Evolutionary conservation across 1,284 basidiomycete species (phyloP).

Genomic region (Cerioporus squamosus): DNA sequence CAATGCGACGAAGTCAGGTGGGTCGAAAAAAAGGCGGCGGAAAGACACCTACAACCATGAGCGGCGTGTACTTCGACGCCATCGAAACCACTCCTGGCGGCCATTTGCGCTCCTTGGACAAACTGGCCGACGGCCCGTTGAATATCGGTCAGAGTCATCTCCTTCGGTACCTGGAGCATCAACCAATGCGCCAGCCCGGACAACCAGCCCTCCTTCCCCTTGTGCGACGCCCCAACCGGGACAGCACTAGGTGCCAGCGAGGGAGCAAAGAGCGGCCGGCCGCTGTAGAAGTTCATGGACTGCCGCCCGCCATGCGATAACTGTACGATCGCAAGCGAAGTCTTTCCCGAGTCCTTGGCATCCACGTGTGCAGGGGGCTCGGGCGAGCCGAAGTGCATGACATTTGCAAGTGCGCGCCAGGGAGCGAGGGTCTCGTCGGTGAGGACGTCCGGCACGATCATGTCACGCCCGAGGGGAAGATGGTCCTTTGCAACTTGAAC

Average conservation of each 20-base stretch:
- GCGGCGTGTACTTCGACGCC: slow-evolving; percentile 89
- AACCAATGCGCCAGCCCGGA: slow-evolving; percentile 51
- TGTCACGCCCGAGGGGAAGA: slow-evolving; percentile 82
- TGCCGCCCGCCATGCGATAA: slow-evolving; percentile 89
- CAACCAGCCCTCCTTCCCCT: slow-evolving; percentile 19
- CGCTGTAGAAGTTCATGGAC: slow-evolving; percentile 74
- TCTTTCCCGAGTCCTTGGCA: neutral
- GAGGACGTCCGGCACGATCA: slow-evolving; percentile 59
- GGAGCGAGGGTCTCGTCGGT: slow-evolving; percentile 48
- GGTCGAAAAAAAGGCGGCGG: neutral
- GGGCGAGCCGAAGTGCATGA: slow-evolving; percentile 47
- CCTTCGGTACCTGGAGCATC: slow-evolving; percentile 67
- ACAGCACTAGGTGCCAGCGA: slow-evolving; percentile 80
- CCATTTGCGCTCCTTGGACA: slow-evolving; percentile 70
- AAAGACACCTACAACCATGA: slow-evolving; percentile 75
- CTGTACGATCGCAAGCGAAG: slow-evolving; percentile 74
- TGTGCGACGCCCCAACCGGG: slow-evolving; percentile 46
- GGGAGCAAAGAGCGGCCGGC: slow-evolving; percentile 59
- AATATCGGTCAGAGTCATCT: slow-evolving; percentile 67
- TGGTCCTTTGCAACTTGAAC: slow-evolving; percentile 77
- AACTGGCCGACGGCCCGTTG: slow-evolving; percentile 69
- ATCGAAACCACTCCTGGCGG: slow-evolving; percentile 80
- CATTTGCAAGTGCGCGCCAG: slow-evolving; percentile 55
- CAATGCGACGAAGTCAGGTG: slow-evolving; percentile 3
- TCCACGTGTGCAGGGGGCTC: neutral